Percentiles rank a stretch among this genome's conserved stretches.
Evolutionary conservation across 2,329 filamentous ascomycete genomes (phyloP).

Genomic region (Purpureocillium takamizusanense): DNA sequence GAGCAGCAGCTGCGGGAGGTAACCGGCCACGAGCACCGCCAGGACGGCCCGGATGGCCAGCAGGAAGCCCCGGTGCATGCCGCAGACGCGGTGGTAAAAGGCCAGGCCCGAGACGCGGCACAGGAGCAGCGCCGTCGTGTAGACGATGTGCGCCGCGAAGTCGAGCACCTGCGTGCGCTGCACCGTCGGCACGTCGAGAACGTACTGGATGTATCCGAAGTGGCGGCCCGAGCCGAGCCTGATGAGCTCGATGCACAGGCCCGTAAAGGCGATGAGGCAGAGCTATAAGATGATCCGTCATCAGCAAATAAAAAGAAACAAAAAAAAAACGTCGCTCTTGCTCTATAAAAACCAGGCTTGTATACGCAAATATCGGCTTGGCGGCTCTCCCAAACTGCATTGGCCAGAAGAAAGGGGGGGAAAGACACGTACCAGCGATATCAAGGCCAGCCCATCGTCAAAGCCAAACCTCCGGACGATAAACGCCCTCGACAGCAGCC

Average conservation of each 20-base stretch:
- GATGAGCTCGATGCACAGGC: conserved; percentile 33
- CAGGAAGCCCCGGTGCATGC: conserved; percentile 23
- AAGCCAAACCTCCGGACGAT: conserved; percentile 26
- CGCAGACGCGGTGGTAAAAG: conserved; percentile 38
- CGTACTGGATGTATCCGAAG: conserved; percentile 35
- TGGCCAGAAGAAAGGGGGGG: too few relatives aligned
- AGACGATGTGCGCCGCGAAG: conserved; percentile 41
- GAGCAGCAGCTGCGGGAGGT: conserved; percentile 37
- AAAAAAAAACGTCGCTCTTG: too few relatives aligned
- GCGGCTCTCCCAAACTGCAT: too few relatives aligned
- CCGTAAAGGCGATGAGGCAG: conserved; percentile 32
- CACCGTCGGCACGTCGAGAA: conserved; percentile 30
- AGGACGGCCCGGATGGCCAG: conserved; percentile 25
- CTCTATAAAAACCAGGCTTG: too few relatives aligned
- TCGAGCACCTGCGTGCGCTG: conserved; percentile 36
- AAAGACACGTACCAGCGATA: conserved; percentile 21
- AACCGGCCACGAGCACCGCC: conserved; percentile 29
- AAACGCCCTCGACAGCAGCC: conserved; percentile 24
- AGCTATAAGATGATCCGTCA: conserved; percentile 11
- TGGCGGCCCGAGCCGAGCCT: conserved; percentile 37
- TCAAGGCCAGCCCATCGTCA: conserved; percentile 27
- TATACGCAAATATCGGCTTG: too few relatives aligned
- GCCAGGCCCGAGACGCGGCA: conserved; percentile 43
- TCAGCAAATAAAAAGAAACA: too few relatives aligned
- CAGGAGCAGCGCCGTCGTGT: conserved; percentile 38